Base-by-base conservation (phyloP, 768 basidiomycete genomes). In the Tubosaeta sp. region DNA sequence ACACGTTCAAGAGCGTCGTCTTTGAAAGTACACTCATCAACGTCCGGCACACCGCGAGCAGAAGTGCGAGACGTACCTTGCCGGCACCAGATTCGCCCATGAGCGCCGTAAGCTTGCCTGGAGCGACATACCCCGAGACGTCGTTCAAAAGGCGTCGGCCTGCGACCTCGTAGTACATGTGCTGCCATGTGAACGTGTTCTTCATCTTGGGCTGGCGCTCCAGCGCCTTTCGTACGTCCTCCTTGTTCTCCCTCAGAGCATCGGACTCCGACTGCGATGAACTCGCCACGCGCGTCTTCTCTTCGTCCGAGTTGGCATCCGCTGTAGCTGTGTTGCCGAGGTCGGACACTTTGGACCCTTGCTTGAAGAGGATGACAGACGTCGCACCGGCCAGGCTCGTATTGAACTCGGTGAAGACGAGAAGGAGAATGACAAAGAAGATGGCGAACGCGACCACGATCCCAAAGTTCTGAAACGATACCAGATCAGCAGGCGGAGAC, bases 161-260 rank as follows among this genome's bases (percentile, higher is more conserved):
- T 1, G 78, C 73, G 0, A 93, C 83, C 31, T 76, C 77, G 64
- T 93, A 95, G 51, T 75, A 72, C 44, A 91, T 56, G 54, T 82
- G 72, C 48, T 83, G 76, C 89, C 90, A 97, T 1, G 92, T 89
- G 69, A 97, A 94, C 6, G 84, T 76, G 58, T 86, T 77, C 17
- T 66, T 74, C 76, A 54, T 66, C 52, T 5, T 53, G 3, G 61
- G 53, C 31, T 64, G 55, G 52, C 72, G 74, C 49, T 66, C 72
- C 58, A 73, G 63, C 54, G 71, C 70, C 35, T 71, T 58, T 26
- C 67, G 62, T 1, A 56, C 46, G 6, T 64, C 64, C 31, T 54
- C 60, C 46, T 52, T 59, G 27, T 44, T 55, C n/a, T 54, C 52
- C 41, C 26, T 43, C 2, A 17, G 48, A 2, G 41, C 19, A 8